Percentiles rank a stretch among this genome's conserved stretches.
phyloP scores from a whole-genome alignment of 2,329 filamentous ascomycete species.

The Colletotrichum neosansevieriae region DNA sequence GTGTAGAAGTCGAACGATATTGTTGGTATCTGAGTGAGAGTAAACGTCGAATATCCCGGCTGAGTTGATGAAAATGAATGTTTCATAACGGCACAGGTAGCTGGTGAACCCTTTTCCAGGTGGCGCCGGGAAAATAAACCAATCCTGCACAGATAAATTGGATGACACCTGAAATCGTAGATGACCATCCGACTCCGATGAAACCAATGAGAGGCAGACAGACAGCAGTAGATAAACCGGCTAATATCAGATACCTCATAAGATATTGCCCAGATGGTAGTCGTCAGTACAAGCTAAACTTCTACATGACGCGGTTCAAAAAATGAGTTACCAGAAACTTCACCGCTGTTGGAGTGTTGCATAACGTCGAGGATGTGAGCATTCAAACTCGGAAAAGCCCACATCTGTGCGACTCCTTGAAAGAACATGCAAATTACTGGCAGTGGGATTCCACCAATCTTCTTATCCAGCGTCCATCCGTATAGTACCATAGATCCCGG shows the following conservation, averaged over 20 bases:
- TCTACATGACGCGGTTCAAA: conserved; percentile 53
- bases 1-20: no score
- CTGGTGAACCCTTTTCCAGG: conserved; percentile 10
- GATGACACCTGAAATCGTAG: conserved; percentile 65
- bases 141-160: conserved; percentile 10
- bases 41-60: no score
- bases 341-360: conserved; percentile 55
- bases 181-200: conserved; percentile 86
- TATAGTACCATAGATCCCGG: no score
- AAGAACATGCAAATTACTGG: conserved; percentile 53
- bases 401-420: conserved; percentile 80
- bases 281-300: conserved; percentile 69
- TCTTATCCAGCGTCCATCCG: no score
- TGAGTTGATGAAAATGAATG: no score
- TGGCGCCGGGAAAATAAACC: conserved; percentile 8
- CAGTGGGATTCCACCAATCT: no score
- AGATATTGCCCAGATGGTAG: conserved; percentile 81
- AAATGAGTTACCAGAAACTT: background rate
- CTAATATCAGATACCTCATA: conserved; percentile 80
- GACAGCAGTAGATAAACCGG: conserved; percentile 75
- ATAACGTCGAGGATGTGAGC: conserved; percentile 76
- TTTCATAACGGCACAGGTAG: background rate
- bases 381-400: conserved; percentile 81
- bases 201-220: conserved; percentile 78
- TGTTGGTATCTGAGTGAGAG: no score